phyloP scores from a whole-genome alignment of 257 asterid species.

The Solanum chiquidenum region DNA sequence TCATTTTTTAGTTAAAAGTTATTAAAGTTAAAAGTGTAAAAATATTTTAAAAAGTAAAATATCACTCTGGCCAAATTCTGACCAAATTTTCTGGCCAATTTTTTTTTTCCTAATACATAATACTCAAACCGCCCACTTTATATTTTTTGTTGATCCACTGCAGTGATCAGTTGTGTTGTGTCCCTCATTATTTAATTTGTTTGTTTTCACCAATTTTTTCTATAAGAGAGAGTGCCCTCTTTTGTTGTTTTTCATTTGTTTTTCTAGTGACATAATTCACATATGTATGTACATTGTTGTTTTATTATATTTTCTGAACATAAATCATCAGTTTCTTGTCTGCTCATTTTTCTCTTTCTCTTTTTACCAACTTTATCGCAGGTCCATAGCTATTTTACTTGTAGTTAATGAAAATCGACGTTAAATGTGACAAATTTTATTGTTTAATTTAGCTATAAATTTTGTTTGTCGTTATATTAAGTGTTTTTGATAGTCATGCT shows the following conservation, averaged over 20 bases:
- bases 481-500: neutral
- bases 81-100: too few relatives aligned
- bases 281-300: neutral
- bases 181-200: neutral
- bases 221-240: neutral
- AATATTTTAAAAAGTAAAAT: too few relatives aligned
- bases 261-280: neutral
- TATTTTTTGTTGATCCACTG: neutral
- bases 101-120: neutral
- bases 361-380: neutral
- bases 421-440: too few relatives aligned
- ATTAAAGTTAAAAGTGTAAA: too few relatives aligned
- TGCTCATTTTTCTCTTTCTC: neutral
- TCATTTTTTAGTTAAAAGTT: too few relatives aligned
- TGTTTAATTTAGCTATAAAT: too few relatives aligned
- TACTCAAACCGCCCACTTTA: neutral
- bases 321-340: neutral
- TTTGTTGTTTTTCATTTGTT: neutral
- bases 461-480: too few relatives aligned
- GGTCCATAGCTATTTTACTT: neutral
- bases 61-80: too few relatives aligned
- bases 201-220: neutral
- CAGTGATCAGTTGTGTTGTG: neutral
- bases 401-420: too few relatives aligned
- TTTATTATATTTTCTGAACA: neutral